Percentiles rank a stretch among this genome's conserved stretches.
Evolutionary conservation across 2,329 filamentous ascomycete species (phyloP).

Genomic region (Cryphonectria nitschkei): DNA sequence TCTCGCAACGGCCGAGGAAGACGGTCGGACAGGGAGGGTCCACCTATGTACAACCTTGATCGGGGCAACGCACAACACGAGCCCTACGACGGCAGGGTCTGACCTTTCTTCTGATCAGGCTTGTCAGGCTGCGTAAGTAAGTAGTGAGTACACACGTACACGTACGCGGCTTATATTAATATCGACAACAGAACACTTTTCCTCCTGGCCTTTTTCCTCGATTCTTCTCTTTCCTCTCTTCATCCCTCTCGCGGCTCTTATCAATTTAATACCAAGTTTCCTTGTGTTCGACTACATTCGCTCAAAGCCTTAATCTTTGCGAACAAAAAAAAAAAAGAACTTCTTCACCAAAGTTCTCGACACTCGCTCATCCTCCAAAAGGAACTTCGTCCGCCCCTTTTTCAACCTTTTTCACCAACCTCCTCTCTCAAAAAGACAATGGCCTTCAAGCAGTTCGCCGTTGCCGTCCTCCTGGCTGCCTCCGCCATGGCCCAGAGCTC

Average conservation of each 20-base stretch:
- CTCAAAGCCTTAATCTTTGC: background rate
- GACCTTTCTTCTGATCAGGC: background rate
- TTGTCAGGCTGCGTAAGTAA: background rate
- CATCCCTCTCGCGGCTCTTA: background rate
- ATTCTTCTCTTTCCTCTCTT: background rate
- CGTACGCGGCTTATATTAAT: conserved; percentile 12
- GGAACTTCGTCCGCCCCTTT: background rate
- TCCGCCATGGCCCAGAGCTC: conserved; percentile 11
- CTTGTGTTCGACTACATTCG: background rate
- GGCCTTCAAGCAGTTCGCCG: conserved; percentile 17
- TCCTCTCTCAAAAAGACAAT: background rate
- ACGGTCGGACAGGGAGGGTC: background rate
- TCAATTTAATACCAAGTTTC: conserved; percentile 11
- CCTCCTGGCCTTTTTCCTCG: background rate
- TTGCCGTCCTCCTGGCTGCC: conserved; percentile 20
- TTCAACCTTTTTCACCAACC: background rate
- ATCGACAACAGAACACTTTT: background rate
- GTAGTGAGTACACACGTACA: background rate
- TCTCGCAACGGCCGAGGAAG: background rate
- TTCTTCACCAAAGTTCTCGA: background rate
- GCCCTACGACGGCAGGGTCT: background rate
- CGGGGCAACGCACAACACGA: background rate
- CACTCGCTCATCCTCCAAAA: background rate
- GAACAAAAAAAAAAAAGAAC: background rate
- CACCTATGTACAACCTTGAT: background rate